Evolutionary conservation across 345 rosid genomes (phyloP).

Genomic region (Camelina laxa): DNA sequence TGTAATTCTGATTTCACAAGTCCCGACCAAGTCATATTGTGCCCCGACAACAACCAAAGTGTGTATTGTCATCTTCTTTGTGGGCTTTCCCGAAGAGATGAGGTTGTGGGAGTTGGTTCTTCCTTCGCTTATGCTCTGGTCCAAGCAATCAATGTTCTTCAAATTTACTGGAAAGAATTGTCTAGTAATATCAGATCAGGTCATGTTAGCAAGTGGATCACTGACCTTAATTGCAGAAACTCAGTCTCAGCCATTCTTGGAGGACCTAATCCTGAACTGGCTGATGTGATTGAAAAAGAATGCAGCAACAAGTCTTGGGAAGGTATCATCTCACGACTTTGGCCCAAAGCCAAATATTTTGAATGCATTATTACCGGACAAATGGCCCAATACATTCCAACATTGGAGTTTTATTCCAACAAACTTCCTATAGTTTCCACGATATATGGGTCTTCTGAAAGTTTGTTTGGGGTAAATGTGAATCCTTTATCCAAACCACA

Average conservation of each 20-base stretch:
- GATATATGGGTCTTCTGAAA: conserved; percentile 66
- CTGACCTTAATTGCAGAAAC: conserved; percentile 49
- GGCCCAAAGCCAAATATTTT: conserved; percentile 65
- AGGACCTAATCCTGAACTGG: conserved; percentile 49
- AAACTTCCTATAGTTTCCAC: conserved; percentile 62
- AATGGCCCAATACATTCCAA: conserved; percentile 64
- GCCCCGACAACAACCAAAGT: conserved; percentile 63
- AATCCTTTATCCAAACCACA: conserved; percentile 61
- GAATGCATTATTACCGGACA: conserved; percentile 61
- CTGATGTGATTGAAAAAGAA: conserved; percentile 46
- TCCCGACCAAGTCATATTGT: conserved; percentile 31
- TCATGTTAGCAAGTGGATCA: conserved; percentile 62
- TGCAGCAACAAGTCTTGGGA: conserved; percentile 59
- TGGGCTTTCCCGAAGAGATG: conserved; percentile 54
- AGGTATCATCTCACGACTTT: conserved; percentile 62
- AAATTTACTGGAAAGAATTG: conserved; percentile 58
- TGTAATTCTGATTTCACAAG: background rate
- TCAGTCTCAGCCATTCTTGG: conserved; percentile 45
- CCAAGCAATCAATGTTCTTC: conserved; percentile 59
- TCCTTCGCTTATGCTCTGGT: conserved; percentile 57
- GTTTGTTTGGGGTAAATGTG: conserved; percentile 59
- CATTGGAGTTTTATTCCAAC: conserved; percentile 62
- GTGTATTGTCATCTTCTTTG: conserved; percentile 69
- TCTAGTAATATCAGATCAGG: conserved; percentile 57
- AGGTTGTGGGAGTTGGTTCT: conserved; percentile 56